Conservation (phyloP, 371 early-diverging fungal genomes). For the Nosema muscidifuracis region DNA sequence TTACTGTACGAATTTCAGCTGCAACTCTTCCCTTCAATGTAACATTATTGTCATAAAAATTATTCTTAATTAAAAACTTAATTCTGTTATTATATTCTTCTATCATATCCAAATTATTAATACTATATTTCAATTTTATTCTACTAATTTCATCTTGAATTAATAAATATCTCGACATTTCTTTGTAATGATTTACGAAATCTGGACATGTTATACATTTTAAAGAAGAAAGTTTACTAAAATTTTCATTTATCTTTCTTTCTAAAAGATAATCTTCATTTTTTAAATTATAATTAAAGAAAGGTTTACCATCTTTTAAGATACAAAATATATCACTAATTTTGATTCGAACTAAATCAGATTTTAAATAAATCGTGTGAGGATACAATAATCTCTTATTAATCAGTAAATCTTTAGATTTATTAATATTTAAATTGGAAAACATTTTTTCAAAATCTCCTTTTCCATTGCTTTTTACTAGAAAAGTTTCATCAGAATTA, state of each 20-base stretch:
- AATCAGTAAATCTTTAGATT: neutral
- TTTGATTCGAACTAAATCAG: neutral
- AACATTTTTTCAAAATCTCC: neutral
- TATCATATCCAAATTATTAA: conserved; percentile 38
- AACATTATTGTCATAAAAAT: conserved; percentile 46
- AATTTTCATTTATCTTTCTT: neutral
- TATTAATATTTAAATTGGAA: neutral
- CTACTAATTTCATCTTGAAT: conserved; percentile 25
- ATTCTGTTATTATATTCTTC: conserved; percentile 58
- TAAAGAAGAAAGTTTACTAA: neutral
- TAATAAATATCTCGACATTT: conserved; percentile 1
- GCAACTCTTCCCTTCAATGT: conserved; percentile 59
- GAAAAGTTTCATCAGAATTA: neutral
- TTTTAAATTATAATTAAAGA: conserved; percentile 25
- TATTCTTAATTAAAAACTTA: conserved; percentile 45
- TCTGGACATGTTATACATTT: conserved; percentile 33
- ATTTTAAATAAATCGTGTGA: neutral
- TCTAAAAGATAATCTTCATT: conserved; percentile 21
- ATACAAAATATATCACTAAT: conserved; percentile 23
- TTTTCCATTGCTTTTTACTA: neutral
- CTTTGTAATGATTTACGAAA: conserved; percentile 47
- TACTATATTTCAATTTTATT: conserved; percentile 34
- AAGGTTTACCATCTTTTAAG: conserved; percentile 20
- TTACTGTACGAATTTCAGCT: conserved; percentile 58
- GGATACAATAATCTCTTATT: neutral